A percentile compares a stretch with the other conserved stretches of the same genome.
phyloP scores from a whole-genome alignment of 2,329 filamentous ascomycete genomes.

The Nemania sp. region DNA sequence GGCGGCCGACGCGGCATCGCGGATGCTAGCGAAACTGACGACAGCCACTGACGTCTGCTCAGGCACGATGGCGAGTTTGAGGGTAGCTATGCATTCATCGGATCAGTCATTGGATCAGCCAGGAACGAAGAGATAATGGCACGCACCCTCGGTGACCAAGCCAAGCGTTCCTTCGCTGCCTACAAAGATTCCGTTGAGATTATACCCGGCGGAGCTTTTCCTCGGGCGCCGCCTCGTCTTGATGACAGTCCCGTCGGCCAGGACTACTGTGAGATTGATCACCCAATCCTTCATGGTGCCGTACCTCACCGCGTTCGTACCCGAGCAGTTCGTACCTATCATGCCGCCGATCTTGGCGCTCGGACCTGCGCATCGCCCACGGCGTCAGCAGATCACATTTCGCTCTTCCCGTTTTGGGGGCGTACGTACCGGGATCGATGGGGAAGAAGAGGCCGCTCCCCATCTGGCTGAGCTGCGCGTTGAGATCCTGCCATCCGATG shows the following conservation, averaged over 20 bases:
- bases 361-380: slow-evolving; percentile 47
- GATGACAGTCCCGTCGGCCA: slow-evolving; percentile 77
- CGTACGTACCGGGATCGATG: slow-evolving; percentile 71
- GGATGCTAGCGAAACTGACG: slow-evolving; percentile 77
- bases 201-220: slow-evolving; percentile 83
- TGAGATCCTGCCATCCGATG: slow-evolving; percentile 90
- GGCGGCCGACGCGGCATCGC: slow-evolving; percentile 74
- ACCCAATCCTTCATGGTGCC: slow-evolving; percentile 91
- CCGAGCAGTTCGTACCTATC: slow-evolving; percentile 78
- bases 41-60: slow-evolving; percentile 78
- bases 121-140: too few relatives aligned
- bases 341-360: slow-evolving; percentile 80
- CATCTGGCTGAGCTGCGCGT: slow-evolving; percentile 70
- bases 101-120: background rate
- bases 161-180: slow-evolving; percentile 83
- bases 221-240: slow-evolving; percentile 78
- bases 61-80: slow-evolving; percentile 78
- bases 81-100: slow-evolving; percentile 58
- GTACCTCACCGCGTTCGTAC: slow-evolving; percentile 80
- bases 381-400: slow-evolving; percentile 39
- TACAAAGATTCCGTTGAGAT: slow-evolving; percentile 78
- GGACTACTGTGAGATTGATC: slow-evolving; percentile 78
- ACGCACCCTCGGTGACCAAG: slow-evolving; percentile 71
- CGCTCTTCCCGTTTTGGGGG: slow-evolving; percentile 40
- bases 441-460: slow-evolving; percentile 85